phyloP scores from a whole-genome alignment of 441 rosid genomes.

The Erysimum cheiri region DNA sequence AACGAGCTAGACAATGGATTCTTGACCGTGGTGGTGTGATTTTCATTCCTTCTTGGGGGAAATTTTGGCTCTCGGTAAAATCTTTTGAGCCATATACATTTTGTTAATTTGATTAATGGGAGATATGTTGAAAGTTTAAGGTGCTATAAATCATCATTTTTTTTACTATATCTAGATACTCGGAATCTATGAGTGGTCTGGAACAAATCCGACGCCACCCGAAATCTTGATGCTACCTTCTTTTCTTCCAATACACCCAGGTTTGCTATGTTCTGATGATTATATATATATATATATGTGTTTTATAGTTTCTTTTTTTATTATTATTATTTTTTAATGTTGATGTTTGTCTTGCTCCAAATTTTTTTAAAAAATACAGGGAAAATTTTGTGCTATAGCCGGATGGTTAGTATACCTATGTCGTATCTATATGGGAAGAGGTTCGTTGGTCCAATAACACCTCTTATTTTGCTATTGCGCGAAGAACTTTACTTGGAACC shows the following conservation, averaged over 20 bases:
- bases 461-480: constrained; percentile 49
- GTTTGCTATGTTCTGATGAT: constrained; percentile 22
- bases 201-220: constrained; percentile 11
- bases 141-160: constrained; percentile 18
- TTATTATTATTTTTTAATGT: too few relatives aligned
- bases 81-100: too few relatives aligned
- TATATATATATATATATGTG: too few relatives aligned
- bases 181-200: constrained; percentile 51
- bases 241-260: background rate
- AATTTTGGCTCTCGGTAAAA: constrained; percentile 37
- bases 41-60: constrained; percentile 53
- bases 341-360: background rate
- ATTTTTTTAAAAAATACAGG: constrained; percentile 41
- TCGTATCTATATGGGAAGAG: constrained; percentile 65
- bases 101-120: too few relatives aligned
- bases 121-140: too few relatives aligned
- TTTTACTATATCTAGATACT: constrained; percentile 51
- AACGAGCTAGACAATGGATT: constrained; percentile 64
- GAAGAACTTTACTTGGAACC: constrained; percentile 56
- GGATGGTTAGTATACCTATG: constrained; percentile 66
- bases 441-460: constrained; percentile 57
- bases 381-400: constrained; percentile 54
- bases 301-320: background rate
- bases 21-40: constrained; percentile 66
- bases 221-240: constrained; percentile 4